Percentiles rank a stretch among this genome's conserved stretches.
Evolutionary conservation across 2,329 filamentous ascomycete genomes (phyloP).

Genomic region (Aspergillus persii): DNA sequence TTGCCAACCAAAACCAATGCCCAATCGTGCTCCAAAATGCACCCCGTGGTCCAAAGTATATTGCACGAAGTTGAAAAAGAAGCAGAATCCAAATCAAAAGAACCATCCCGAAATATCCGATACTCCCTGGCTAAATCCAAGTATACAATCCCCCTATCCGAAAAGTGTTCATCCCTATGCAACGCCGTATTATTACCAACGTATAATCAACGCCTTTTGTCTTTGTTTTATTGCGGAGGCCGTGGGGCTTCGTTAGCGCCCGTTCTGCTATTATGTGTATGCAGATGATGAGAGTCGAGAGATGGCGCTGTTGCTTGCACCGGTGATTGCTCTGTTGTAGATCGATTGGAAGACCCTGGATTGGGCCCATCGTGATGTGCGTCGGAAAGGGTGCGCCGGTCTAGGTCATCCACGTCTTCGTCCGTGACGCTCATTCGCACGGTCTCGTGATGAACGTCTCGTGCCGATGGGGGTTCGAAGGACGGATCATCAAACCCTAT

Average conservation of each 20-base stretch:
- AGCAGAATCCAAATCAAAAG: not conserved
- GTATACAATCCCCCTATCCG: not conserved
- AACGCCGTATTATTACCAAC: not conserved
- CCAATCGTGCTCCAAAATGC: not conserved
- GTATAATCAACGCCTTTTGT: not conserved
- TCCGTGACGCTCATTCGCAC: not conserved
- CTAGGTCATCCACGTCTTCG: not conserved
- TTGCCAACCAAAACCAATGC: not conserved
- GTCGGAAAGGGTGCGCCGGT: not conserved
- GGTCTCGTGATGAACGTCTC: not conserved
- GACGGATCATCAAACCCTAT: constrained; percentile 26
- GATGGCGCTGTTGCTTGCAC: not conserved
- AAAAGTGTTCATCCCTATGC: not conserved
- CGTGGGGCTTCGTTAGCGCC: not conserved
- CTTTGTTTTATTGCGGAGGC: constrained; percentile 1
- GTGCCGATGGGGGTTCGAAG: constrained; percentile 1
- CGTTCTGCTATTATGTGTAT: not conserved
- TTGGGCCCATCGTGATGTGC: not conserved
- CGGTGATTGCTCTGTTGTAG: not conserved
- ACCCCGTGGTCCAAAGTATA: not conserved
- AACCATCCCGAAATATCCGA: not conserved
- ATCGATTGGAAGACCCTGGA: not conserved
- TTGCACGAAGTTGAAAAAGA: not conserved
- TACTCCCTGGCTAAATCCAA: not conserved
- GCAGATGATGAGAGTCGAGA: not conserved